Evolutionary conservation across 345 rosid species (phyloP).

Genomic region (Lagerstroemia speciosa): DNA sequence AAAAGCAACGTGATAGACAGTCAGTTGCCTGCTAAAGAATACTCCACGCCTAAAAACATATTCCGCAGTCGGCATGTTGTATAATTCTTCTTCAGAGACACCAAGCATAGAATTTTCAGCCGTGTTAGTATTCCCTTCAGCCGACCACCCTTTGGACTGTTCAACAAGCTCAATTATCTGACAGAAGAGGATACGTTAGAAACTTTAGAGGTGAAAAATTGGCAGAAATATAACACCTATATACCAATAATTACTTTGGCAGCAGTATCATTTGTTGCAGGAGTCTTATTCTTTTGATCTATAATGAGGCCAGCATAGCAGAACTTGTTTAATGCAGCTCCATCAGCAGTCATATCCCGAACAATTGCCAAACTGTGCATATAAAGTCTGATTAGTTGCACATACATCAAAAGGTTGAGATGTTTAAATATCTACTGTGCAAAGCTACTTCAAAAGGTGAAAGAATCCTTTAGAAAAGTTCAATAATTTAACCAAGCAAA

Average conservation of each 20-base stretch:
- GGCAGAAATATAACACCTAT: background rate
- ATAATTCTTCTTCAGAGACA: constrained; percentile 79
- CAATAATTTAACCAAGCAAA: background rate
- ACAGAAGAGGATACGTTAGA: constrained; percentile 8
- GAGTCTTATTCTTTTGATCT: constrained; percentile 68
- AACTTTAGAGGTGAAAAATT: background rate
- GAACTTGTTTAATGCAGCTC: constrained; percentile 84
- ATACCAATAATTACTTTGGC: constrained; percentile 34
- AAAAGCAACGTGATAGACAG: constrained; percentile 76
- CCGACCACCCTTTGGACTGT: constrained; percentile 86
- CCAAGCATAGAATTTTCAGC: constrained; percentile 70
- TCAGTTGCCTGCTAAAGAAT: constrained; percentile 49
- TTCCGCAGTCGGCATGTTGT: constrained; percentile 76
- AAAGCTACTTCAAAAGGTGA: constrained; percentile 4
- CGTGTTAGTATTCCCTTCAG: constrained; percentile 46
- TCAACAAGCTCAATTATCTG: constrained; percentile 84
- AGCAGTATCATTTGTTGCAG: constrained; percentile 54
- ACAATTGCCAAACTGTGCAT: constrained; percentile 66
- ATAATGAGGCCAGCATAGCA: constrained; percentile 93
- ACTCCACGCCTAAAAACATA: constrained; percentile 49
- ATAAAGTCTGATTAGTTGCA: background rate
- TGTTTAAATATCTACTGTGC: background rate
- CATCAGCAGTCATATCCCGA: constrained; percentile 98
- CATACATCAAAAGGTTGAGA: background rate
- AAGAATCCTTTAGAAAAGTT: background rate